Base-by-base conservation (phyloP, 2,329 filamentous ascomycete genomes). In the Colletotrichum spaethianum region DNA sequence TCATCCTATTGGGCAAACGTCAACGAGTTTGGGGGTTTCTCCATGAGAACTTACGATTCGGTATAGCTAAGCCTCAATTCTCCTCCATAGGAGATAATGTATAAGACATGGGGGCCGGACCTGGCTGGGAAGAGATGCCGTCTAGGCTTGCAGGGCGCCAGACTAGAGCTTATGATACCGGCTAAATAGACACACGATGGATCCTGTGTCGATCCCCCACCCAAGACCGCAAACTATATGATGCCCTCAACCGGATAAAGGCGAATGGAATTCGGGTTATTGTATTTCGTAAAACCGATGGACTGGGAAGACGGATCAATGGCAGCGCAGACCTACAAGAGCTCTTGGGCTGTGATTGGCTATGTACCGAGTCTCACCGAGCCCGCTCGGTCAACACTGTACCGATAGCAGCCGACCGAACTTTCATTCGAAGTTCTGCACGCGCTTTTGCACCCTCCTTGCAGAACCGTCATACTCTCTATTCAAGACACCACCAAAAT, bases 401-500 rank as follows among this genome's bases (percentile, higher is more conserved):
- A 52, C 59, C 69, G 69, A 72, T n/a, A 44, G 46, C 33, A 70
- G 53, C 52, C 67, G 59, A 50, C 65, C 48, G 61, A 65, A 66
- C 31, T 52, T 62, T 60, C 48, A 20, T 18, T 48, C 26, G 33
- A 40, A 23, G 31, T 33, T 23, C 18, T n/a, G 38, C 14, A 40
- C 55, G 48, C 55, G 3, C n/a, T 26, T 63, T 20, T 57, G 8
- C 38, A 40, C 20, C 23, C 26, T 31, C 42, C 31, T 52, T 70
- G 53, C 9, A 56, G n/a, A n/a, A 38, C 20, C 8, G 20, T 26
- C 31, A 14, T 3, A n/a, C 44, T 56, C 50, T 20, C n/a, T 33
- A 57, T 67, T 33, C 44, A 38, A 61, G 18, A 38, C 61, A 62
- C n/a, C 31, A 38, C 57, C 65, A 82, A 73, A 63, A 89, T 89